A percentile compares a stretch with the other conserved stretches of the same genome.
These are phyloP conservation scores for Plasmopara halstedii DNA, from an alignment of 352 stramenopile genomes.

Conservation along the genomic window DNA sequence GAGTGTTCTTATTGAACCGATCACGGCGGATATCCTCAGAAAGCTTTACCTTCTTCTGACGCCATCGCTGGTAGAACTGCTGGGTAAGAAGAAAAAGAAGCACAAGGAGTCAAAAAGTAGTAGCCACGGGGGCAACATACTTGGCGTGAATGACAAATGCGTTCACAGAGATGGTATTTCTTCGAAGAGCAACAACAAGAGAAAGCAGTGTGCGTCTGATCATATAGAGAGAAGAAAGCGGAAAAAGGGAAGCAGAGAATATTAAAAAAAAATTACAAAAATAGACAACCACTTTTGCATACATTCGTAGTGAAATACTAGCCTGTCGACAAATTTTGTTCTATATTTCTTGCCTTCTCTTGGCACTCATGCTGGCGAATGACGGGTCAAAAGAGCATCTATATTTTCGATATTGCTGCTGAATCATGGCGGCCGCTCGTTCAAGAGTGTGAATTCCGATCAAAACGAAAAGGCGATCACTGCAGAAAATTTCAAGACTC, in stretches of 20 bases:
- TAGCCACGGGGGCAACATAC: conserved; percentile 1
- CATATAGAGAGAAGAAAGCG: conserved; percentile 11
- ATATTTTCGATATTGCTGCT: conserved; percentile 34
- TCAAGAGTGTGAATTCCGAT: conserved; percentile 66
- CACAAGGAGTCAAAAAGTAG: conserved; percentile 5
- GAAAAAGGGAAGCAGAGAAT: conserved; percentile 22
- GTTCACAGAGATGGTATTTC: background rate
- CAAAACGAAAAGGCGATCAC: conserved; percentile 63
- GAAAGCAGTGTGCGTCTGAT: conserved; percentile 12
- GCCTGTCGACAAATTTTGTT: background rate
- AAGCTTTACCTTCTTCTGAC: conserved; percentile 62
- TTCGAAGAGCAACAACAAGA: conserved; percentile 13
- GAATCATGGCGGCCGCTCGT: conserved; percentile 50
- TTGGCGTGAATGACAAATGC: background rate
- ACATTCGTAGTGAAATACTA: too few relatives aligned
- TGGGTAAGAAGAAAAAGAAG: conserved; percentile 45
- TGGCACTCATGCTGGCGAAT: background rate
- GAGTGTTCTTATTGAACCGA: conserved; percentile 17
- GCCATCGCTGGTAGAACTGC: conserved; percentile 47
- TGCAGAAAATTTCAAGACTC: conserved; percentile 38
- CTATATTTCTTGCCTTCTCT: conserved; percentile 7
- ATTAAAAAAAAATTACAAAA: conserved; percentile 6
- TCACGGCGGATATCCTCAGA: conserved; percentile 57
- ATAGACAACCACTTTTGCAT: too few relatives aligned
- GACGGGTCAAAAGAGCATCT: conserved; percentile 11